Conservation (phyloP, 2,329 filamentous ascomycete species). For the Stylonectria norvegica region DNA sequence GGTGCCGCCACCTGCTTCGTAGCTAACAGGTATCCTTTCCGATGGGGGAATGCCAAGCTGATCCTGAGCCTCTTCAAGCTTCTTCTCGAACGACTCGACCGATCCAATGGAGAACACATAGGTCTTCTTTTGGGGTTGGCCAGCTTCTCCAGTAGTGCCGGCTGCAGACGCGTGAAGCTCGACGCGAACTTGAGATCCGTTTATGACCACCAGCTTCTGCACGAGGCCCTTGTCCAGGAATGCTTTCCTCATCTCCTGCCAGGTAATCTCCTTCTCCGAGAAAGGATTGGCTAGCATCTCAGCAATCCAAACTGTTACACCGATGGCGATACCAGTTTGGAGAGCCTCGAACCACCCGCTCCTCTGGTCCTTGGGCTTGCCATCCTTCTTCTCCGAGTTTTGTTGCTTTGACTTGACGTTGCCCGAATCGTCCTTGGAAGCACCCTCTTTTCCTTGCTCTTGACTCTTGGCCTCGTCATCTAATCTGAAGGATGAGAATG, state of each 20-base stretch:
- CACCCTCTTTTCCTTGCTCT: constrained; percentile 15
- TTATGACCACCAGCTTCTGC: constrained; percentile 82
- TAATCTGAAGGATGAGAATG: constrained; percentile 20
- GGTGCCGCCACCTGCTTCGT: constrained; percentile 73
- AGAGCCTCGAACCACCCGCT: constrained; percentile 36
- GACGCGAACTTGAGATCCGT: constrained; percentile 69
- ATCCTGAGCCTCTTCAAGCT: constrained; percentile 81
- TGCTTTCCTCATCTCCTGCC: constrained; percentile 91
- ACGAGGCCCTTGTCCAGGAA: constrained; percentile 96
- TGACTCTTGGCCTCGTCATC: constrained; percentile 18
- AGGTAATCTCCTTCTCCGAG: constrained; percentile 75
- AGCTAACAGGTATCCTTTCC: constrained; percentile 93
- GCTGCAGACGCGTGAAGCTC: constrained; percentile 70
- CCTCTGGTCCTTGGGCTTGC: constrained; percentile 32
- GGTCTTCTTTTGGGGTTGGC: constrained; percentile 25
- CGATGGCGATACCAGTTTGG: constrained; percentile 38
- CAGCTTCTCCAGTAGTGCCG: constrained; percentile 25
- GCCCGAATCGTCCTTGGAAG: constrained; percentile 14
- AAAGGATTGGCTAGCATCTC: constrained; percentile 40
- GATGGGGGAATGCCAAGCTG: constrained; percentile 79
- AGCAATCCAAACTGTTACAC: constrained; percentile 54
- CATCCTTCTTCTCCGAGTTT: constrained; percentile 31
- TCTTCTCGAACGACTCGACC: constrained; percentile 85
- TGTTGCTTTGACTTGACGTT: constrained; percentile 25
- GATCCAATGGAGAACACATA: constrained; percentile 97